Conservation (phyloP, 2,329 filamentous ascomycete genomes). For the Parasarocladium wereldwijsianum region DNA sequence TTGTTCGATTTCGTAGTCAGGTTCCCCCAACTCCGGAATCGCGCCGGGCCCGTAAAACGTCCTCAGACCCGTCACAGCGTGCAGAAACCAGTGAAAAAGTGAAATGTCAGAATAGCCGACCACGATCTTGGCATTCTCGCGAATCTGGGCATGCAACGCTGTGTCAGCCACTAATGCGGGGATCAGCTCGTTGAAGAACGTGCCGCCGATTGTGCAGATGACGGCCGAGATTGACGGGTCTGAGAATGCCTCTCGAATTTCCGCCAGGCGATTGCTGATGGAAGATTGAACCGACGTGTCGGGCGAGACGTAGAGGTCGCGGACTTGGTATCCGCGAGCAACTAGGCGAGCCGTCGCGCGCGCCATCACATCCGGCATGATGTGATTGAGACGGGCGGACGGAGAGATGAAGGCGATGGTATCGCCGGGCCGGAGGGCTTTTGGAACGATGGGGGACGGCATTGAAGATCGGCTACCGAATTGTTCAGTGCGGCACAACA, state of each 20-base stretch:
- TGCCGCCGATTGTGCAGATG: conserved; percentile 24
- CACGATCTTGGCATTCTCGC: conserved; percentile 23
- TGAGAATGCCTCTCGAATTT: conserved; percentile 22
- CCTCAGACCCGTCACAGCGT: conserved; percentile 21
- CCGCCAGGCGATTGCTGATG: conserved; percentile 20
- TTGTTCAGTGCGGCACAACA: too few species aligned
- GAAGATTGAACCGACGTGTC: conserved; percentile 16
- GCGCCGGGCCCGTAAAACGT: conserved; percentile 27
- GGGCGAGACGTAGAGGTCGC: conserved; percentile 15
- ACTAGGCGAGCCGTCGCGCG: conserved; percentile 16
- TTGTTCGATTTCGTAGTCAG: conserved; percentile 9
- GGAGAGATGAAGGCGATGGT: conserved; percentile 26
- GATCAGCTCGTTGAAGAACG: conserved; percentile 23
- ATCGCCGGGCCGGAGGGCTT: conserved; percentile 16
- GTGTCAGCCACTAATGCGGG: conserved; percentile 20
- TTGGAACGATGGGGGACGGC: conserved; percentile 6
- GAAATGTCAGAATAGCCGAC: conserved; percentile 28
- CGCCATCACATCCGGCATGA: conserved; percentile 13
- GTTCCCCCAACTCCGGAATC: conserved; percentile 22
- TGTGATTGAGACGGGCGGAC: conserved; percentile 20
- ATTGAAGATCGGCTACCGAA: too few species aligned
- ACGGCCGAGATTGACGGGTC: conserved; percentile 20
- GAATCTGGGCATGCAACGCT: conserved; percentile 17
- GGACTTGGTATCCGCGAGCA: conserved; percentile 19
- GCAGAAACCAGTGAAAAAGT: conserved; percentile 25